Percentiles rank a stretch among this genome's conserved stretches.
phyloP scores from a whole-genome alignment of 2,329 filamentous ascomycete genomes.

The Massarina eburnea region DNA sequence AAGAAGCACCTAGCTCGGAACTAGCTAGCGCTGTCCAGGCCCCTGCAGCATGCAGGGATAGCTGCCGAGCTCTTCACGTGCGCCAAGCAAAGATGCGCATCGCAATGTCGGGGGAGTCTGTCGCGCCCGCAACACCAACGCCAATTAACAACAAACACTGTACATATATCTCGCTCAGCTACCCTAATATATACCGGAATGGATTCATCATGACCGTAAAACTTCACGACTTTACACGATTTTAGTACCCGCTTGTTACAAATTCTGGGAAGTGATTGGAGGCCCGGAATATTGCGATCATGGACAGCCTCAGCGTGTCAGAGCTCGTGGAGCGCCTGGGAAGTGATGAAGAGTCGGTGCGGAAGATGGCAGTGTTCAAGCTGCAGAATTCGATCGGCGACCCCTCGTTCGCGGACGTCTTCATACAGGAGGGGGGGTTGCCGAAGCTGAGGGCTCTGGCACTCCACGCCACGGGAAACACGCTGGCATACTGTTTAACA shows the following conservation, averaged over 20 bases:
- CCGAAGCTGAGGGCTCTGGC: conserved; percentile 79
- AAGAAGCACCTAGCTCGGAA: conserved; percentile 17
- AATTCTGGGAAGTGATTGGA: not conserved
- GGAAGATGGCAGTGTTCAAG: conserved; percentile 99
- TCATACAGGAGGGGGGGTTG: conserved; percentile 87
- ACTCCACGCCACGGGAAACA: conserved; percentile 85
- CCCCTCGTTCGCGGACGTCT: conserved; percentile 93
- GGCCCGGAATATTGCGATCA: conserved; percentile 23
- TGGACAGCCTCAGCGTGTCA: conserved; percentile 59
- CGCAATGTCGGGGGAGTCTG: conserved; percentile 1
- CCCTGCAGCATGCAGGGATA: not conserved
- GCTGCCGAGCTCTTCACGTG: conserved; percentile 29
- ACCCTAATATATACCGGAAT: not conserved
- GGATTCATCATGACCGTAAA: not conserved
- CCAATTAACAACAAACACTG: conserved; percentile 5
- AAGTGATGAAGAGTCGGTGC: conserved; percentile 78
- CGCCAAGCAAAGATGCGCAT: conserved; percentile 14
- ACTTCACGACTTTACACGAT: not conserved
- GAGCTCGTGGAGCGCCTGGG: conserved; percentile 62
- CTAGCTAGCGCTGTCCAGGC: conserved; percentile 20
- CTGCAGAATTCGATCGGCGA: conserved; percentile 94
- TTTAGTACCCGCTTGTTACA: not conserved
- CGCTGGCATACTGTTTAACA: conserved; percentile 90
- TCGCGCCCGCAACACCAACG: conserved; percentile 12
- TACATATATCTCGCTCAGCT: not conserved